Evolutionary conservation across 176 grass and related monocot species (phyloP).

Genomic region (Lolium rigidum): DNA sequence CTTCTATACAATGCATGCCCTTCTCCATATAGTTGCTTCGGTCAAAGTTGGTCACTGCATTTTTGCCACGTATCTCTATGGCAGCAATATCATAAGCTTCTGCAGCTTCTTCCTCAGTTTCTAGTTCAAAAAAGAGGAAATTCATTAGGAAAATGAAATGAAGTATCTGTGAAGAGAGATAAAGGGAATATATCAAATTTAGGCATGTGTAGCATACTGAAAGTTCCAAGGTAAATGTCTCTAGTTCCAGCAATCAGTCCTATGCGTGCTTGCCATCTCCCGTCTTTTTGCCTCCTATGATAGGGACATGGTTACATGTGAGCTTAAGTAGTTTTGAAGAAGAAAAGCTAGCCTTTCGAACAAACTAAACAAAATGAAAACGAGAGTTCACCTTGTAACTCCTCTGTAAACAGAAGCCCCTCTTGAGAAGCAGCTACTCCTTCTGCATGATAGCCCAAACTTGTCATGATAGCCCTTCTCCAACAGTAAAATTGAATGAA

Average conservation of each 20-base stretch:
- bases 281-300: constrained; percentile 90
- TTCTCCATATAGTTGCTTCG: constrained; percentile 80
- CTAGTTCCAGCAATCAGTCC: constrained; percentile 87
- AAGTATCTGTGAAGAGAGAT: neutral
- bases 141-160: constrained; percentile 23
- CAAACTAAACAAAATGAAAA: constrained; percentile 33
- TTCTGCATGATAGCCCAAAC: constrained; percentile 49
- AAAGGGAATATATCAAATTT: neutral
- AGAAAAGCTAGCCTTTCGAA: constrained; percentile 18
- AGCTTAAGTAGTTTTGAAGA: constrained; percentile 24
- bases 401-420: constrained; percentile 97
- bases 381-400: constrained; percentile 80
- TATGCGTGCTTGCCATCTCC: constrained; percentile 97
- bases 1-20: constrained; percentile 59
- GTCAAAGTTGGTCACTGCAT: constrained; percentile 98
- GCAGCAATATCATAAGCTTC: constrained; percentile 96
- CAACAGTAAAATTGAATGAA: constrained; percentile 21
- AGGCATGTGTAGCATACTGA: constrained; percentile 60
- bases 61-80: constrained; percentile 86
- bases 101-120: constrained; percentile 97
- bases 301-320: constrained; percentile 33
- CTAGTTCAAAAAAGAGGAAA: constrained; percentile 49
- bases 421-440: constrained; percentile 98
- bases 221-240: constrained; percentile 98
- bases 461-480: neutral